Conservation (phyloP, 257 asterid genomes). For the Solanum megistacrolobum region DNA sequence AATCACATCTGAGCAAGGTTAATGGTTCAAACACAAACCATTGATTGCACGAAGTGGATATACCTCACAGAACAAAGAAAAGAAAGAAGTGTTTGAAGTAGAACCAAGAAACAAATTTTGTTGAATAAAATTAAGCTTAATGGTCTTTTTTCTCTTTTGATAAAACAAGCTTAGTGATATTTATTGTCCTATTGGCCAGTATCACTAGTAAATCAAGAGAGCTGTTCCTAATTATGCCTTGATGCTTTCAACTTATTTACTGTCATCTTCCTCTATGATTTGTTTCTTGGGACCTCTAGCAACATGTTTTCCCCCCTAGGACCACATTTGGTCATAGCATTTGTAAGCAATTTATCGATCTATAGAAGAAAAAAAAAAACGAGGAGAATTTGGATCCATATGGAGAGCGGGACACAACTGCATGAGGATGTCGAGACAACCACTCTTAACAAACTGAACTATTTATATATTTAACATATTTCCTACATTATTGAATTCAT, state of each 20-base stretch:
- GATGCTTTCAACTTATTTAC: not conserved
- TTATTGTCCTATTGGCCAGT: not conserved
- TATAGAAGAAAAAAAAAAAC: not conserved
- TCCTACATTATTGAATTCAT: not conserved
- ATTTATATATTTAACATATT: not conserved
- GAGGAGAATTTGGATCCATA: not conserved
- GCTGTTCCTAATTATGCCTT: not conserved
- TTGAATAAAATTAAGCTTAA: not conserved
- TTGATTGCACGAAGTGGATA: not conserved
- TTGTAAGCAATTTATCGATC: not conserved
- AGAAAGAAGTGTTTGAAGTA: not conserved
- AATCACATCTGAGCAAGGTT: not conserved
- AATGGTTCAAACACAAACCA: not conserved
- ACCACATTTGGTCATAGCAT: not conserved
- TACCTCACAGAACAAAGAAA: not conserved
- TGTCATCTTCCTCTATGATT: not conserved
- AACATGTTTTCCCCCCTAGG: not conserved
- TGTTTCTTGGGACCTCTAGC: not conserved
- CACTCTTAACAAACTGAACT: not conserved
- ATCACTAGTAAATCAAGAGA: not conserved
- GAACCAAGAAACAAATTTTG: not conserved
- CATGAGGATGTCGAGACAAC: not conserved
- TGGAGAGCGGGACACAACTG: not conserved
- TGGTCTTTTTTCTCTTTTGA: not conserved
- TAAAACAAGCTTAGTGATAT: not conserved